Conservation (phyloP, 306 rosid genomes). For the Dalbergia cultrata region DNA sequence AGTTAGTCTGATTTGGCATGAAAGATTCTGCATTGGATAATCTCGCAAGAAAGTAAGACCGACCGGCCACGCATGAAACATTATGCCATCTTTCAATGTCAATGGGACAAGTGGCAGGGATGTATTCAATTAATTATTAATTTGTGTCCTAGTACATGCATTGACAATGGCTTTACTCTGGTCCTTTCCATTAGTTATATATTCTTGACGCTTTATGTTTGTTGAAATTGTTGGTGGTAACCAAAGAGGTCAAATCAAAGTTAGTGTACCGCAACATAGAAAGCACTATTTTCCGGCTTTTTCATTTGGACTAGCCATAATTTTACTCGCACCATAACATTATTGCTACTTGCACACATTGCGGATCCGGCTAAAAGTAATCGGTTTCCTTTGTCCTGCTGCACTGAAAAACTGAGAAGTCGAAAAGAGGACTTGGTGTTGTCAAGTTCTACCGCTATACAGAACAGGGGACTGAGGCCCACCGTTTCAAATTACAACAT, state of each 20-base stretch:
- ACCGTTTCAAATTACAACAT: not conserved
- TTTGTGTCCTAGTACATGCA: not conserved
- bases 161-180: not conserved
- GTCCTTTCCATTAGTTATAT: not conserved
- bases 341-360: slow-evolving; percentile 22
- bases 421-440: not conserved
- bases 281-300: not conserved
- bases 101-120: not conserved
- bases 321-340: not conserved
- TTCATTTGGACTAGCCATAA: not conserved
- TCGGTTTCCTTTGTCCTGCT: slow-evolving; percentile 13
- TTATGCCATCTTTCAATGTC: not conserved
- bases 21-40: not conserved
- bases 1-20: not conserved
- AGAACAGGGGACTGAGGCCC: not conserved
- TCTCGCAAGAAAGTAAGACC: not conserved
- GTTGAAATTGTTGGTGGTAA: not conserved
- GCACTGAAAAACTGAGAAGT: not conserved
- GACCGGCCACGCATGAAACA: not conserved
- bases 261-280: not conserved
- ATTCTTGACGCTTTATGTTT: not conserved
- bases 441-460: slow-evolving; percentile 10
- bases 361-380: slow-evolving; percentile 16
- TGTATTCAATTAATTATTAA: not conserved
- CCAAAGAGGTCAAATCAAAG: not conserved